These are phyloP conservation scores for Hypoxylon sp. DNA, from an alignment of 2,329 filamentous ascomycete species.

Conservation along the genomic window DNA sequence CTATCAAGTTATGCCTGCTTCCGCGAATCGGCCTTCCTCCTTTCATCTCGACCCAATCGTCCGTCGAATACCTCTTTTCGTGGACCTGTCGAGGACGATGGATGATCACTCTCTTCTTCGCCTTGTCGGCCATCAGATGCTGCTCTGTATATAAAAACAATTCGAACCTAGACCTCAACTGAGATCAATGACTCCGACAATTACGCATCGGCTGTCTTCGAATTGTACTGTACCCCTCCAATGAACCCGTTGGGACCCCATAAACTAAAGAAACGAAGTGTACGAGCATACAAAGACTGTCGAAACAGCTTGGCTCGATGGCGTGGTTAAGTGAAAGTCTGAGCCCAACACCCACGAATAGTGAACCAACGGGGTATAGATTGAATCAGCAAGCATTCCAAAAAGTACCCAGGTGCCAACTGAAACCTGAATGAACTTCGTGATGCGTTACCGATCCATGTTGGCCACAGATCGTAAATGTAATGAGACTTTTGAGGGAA, in stretches of 20 bases:
- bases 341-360: slow-evolving; percentile 5
- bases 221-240: slow-evolving; percentile 20
- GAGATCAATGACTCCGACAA: slow-evolving; percentile 13
- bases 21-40: slow-evolving; percentile 12
- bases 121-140: slow-evolving; percentile 11
- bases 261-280: slow-evolving; percentile 38
- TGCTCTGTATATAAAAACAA: slow-evolving; percentile 28
- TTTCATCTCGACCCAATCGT: slow-evolving; percentile 27
- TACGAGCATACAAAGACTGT: slow-evolving; percentile 33
- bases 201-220: slow-evolving; percentile 25
- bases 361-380: slow-evolving; percentile 4
- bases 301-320: slow-evolving; percentile 30
- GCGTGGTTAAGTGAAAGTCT: slow-evolving; percentile 24
- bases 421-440: slow-evolving; percentile 6
- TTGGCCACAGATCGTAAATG: slow-evolving; percentile 12
- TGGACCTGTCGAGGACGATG: background rate
- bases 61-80: slow-evolving; percentile 3
- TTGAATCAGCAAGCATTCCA: too few relatives aligned
- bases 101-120: slow-evolving; percentile 4
- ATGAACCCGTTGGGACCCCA: slow-evolving; percentile 25
- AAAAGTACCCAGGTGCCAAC: slow-evolving; percentile 3
- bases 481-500: slow-evolving; percentile 20
- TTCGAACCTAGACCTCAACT: slow-evolving; percentile 17
- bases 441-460: slow-evolving; percentile 11
- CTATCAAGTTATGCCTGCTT: slow-evolving; percentile 34